These are phyloP conservation scores for Echria macrotheca DNA, from an alignment of 495 filamentous ascomycete genomes.

Conservation along the genomic window DNA sequence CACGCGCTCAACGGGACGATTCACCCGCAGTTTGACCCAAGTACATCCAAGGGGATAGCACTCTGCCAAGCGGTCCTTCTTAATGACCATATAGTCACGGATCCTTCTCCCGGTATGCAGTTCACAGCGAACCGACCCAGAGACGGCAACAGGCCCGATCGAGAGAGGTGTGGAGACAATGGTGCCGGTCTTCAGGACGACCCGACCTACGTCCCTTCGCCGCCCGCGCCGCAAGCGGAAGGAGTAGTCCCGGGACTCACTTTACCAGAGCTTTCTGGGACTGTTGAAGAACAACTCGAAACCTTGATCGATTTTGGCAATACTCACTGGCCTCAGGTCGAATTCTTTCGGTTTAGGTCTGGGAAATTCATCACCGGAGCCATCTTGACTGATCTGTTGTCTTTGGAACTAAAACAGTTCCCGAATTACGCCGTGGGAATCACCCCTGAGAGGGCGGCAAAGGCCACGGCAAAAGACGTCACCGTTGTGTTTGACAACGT, in stretches of 20 bases:
- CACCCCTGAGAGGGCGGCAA: neutral
- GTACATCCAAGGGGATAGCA: neutral
- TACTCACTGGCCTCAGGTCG: neutral
- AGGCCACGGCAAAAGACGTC: neutral
- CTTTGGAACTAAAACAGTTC: neutral
- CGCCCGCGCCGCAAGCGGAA: neutral
- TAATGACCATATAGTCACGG: neutral
- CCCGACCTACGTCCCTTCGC: slow-evolving; percentile 1
- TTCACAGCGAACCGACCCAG: neutral
- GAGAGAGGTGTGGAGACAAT: neutral
- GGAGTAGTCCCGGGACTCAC: neutral
- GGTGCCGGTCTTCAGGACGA: neutral
- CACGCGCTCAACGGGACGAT: neutral
- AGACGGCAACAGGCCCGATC: neutral
- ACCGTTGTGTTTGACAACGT: neutral
- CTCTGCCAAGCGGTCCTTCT: neutral
- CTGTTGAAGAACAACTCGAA: neutral
- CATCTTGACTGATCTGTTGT: neutral
- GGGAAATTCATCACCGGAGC: neutral
- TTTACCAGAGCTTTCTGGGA: neutral
- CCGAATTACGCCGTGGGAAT: neutral
- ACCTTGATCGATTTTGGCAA: neutral
- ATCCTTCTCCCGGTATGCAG: neutral
- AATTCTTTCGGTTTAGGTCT: neutral
- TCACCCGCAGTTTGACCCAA: neutral